Conservation (phyloP, 2,329 filamentous ascomycete genomes). For the Diaporthe eres region DNA sequence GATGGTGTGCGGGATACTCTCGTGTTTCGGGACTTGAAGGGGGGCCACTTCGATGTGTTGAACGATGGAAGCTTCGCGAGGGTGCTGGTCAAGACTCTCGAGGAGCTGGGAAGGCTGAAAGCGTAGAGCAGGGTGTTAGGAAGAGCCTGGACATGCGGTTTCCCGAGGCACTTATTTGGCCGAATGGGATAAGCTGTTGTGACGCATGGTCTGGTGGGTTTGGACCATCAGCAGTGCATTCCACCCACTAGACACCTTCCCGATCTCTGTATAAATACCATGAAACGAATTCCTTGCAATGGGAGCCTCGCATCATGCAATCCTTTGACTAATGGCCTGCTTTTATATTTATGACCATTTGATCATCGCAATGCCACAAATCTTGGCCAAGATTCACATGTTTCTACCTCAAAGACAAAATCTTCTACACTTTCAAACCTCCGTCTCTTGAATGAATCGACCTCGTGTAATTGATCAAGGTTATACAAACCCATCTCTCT, state of each 20-base stretch:
- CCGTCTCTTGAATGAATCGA: too few species aligned
- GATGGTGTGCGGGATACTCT: constrained; percentile 54
- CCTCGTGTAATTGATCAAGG: too few species aligned
- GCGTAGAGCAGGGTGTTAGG: neutral
- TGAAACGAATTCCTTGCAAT: neutral
- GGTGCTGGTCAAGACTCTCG: constrained; percentile 55
- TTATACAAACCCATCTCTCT: neutral
- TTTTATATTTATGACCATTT: too few species aligned
- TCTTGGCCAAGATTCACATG: neutral
- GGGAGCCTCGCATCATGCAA: too few species aligned
- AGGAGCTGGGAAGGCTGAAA: constrained; percentile 41
- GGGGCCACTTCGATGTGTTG: constrained; percentile 76
- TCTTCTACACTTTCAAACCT: too few species aligned
- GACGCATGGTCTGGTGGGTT: neutral
- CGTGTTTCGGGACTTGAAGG: constrained; percentile 63
- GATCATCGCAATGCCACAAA: neutral
- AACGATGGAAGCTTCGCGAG: constrained; percentile 69
- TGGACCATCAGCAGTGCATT: neutral
- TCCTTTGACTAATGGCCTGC: too few species aligned
- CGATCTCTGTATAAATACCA: too few species aligned
- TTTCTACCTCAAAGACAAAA: neutral
- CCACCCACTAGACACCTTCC: neutral
- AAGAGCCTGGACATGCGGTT: neutral
- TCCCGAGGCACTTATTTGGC: neutral
- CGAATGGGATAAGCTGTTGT: neutral